These are phyloP conservation scores for Phaseolus lunatus DNA, from an alignment of 306 rosid species.

Conservation along the genomic window DNA sequence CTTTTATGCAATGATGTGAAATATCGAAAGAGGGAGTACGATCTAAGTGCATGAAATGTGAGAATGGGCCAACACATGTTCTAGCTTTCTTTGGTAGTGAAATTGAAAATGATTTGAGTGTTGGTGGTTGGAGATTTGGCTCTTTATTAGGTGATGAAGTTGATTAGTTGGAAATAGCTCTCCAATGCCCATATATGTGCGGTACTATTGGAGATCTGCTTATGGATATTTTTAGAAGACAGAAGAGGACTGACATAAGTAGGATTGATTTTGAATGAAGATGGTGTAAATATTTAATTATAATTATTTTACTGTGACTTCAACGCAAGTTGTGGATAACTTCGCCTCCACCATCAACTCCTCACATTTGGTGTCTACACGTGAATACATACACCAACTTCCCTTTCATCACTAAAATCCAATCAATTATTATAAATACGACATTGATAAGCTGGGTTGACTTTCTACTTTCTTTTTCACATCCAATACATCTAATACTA, in stretches of 20 bases:
- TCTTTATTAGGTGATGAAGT: constrained; percentile 23
- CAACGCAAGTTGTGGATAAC: background rate
- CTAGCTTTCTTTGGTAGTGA: background rate
- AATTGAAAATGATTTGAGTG: background rate
- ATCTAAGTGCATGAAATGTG: constrained; percentile 13
- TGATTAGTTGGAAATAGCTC: constrained; percentile 8
- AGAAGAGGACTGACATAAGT: background rate
- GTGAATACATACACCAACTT: no score
- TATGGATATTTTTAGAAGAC: background rate
- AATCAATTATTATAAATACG: no score
- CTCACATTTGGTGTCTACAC: no score
- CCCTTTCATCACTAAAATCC: no score
- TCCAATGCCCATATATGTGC: background rate
- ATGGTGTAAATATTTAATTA: background rate
- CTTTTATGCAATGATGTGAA: no score
- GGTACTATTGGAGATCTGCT: background rate
- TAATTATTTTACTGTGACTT: background rate
- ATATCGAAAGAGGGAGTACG: background rate
- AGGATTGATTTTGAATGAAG: background rate
- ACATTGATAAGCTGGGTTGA: no score
- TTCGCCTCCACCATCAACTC: no score
- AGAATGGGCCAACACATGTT: no score
- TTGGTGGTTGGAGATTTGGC: background rate
- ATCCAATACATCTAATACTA: no score
- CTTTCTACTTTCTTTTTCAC: no score